These are phyloP conservation scores for Chrysoporthe cubensis DNA, from an alignment of 2,329 filamentous ascomycete genomes.

Conservation along the genomic window DNA sequence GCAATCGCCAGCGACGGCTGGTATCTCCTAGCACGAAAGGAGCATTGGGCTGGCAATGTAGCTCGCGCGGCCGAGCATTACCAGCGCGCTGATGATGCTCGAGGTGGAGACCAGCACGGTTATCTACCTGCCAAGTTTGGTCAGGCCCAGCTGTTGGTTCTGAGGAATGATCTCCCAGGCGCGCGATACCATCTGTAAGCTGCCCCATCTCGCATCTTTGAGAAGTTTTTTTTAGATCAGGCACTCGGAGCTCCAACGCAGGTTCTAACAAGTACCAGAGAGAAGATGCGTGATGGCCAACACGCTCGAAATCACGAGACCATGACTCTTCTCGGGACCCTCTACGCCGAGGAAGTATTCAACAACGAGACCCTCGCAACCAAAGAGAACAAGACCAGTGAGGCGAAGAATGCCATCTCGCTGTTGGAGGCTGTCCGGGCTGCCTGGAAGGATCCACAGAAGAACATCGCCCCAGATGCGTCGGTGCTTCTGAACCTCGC, in stretches of 20 bases:
- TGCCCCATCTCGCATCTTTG: not conserved
- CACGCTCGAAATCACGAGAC: slow-evolving; percentile 83
- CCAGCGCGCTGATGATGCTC: slow-evolving; percentile 84
- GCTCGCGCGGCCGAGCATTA: slow-evolving; percentile 85
- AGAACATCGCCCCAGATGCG: slow-evolving; percentile 77
- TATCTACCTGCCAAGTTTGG: slow-evolving; percentile 96
- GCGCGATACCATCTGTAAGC: slow-evolving; percentile 79
- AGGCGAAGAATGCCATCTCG: slow-evolving; percentile 83
- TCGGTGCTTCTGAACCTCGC: slow-evolving; percentile 91
- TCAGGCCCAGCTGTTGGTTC: slow-evolving; percentile 82
- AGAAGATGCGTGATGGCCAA: slow-evolving; percentile 81
- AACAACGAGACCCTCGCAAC: slow-evolving; percentile 69
- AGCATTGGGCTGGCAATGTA: slow-evolving; percentile 79
- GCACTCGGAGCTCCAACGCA: not conserved
- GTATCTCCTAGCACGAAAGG: slow-evolving; percentile 91
- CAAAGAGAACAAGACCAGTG: slow-evolving; percentile 85
- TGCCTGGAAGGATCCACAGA: slow-evolving; percentile 93
- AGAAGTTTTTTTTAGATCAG: too few species aligned
- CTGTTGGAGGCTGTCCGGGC: slow-evolving; percentile 82
- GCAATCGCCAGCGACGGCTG: slow-evolving; percentile 96
- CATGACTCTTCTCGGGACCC: slow-evolving; percentile 86
- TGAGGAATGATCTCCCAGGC: slow-evolving; percentile 83
- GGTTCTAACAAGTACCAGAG: slow-evolving; percentile 40
- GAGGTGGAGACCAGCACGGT: slow-evolving; percentile 87
- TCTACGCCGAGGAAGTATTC: slow-evolving; percentile 96